phyloP scores from a whole-genome alignment of 2,329 filamentous ascomycete species.

The Orbilia blumenaviensis region DNA sequence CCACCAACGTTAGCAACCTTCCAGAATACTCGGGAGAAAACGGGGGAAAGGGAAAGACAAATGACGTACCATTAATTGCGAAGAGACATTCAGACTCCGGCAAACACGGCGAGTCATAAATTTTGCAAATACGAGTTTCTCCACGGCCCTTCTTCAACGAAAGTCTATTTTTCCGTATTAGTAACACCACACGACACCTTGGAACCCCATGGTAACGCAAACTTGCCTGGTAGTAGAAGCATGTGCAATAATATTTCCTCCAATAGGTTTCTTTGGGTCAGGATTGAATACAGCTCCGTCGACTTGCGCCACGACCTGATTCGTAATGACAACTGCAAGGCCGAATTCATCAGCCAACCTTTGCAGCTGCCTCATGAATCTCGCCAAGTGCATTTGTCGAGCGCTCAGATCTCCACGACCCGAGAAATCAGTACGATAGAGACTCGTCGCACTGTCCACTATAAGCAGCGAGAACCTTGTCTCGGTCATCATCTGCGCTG shows the following conservation, averaged over 20 bases:
- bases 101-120: constrained; percentile 96
- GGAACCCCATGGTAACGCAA: background rate
- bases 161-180: constrained; percentile 66
- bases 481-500: constrained; percentile 98
- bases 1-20: constrained; percentile 5
- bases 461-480: constrained; percentile 95
- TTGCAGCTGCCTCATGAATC: constrained; percentile 86
- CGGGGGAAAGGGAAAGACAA: background rate
- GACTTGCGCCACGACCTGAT: constrained; percentile 97
- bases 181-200: background rate
- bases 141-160: constrained; percentile 94
- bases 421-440: constrained; percentile 95
- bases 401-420: constrained; percentile 97
- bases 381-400: constrained; percentile 85
- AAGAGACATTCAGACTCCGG: constrained; percentile 97
- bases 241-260: constrained; percentile 98
- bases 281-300: constrained; percentile 99
- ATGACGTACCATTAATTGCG: constrained; percentile 73
- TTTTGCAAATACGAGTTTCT: constrained; percentile 97
- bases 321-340: constrained; percentile 97
- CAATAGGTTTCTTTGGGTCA: constrained; percentile 98
- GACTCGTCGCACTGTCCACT: constrained; percentile 92
- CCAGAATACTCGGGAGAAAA: background rate
- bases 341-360: constrained; percentile 84
- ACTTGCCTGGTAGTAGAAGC: constrained; percentile 79